Base-by-base conservation (phyloP, 441 rosid genomes). In the Gossypium lobatum region DNA sequence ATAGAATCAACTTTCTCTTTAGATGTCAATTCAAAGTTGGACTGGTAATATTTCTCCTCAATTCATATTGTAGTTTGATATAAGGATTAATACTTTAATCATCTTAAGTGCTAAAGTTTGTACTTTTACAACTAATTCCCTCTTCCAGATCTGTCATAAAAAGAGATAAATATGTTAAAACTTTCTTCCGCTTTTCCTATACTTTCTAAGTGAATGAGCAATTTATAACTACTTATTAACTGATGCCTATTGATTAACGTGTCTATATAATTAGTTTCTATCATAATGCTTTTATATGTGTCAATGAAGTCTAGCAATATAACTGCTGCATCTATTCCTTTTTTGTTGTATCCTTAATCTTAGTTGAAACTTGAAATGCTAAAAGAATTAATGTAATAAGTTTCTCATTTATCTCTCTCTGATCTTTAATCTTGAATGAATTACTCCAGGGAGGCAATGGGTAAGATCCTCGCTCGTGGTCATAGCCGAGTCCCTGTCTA, bases 401-500 rank as follows among this genome's bases (percentile, higher is more conserved):
- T 31, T 73, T 34, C 52, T 54, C 42, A 3, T 2, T 58, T 69
- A 6, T 17, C 1, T 0, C n/a, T 61, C 23, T 74, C 34, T 75
- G 10, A 42, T 74, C 77, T 71, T 42, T 45, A 20, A 53, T 45
- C 66, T 66, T 78, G 75, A 82, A 63, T 28, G 48, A 54, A 39
- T 14, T 58, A 59, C 20, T 76, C 69, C 77, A 95, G 99, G 99
- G 99, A 95, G 84, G 99, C 99, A 65, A 95, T 95, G 97, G 98
- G 97, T 50, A 95, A 89, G 82, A 74, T 95, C 79, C 91, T 91
- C 4, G 97, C 97, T 64, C 89, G 98, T 46, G 99, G 99, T 57
- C 99, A 95, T 55, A 95, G 99, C 79, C 85, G 99, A 34, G 97
- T 95, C 72, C 99, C 99, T 80, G 97, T 95, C 59, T 93, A 89